These are phyloP conservation scores for Yarrowia sp. DNA, from an alignment of 805 yeast genomes.

Conservation along the genomic window DNA sequence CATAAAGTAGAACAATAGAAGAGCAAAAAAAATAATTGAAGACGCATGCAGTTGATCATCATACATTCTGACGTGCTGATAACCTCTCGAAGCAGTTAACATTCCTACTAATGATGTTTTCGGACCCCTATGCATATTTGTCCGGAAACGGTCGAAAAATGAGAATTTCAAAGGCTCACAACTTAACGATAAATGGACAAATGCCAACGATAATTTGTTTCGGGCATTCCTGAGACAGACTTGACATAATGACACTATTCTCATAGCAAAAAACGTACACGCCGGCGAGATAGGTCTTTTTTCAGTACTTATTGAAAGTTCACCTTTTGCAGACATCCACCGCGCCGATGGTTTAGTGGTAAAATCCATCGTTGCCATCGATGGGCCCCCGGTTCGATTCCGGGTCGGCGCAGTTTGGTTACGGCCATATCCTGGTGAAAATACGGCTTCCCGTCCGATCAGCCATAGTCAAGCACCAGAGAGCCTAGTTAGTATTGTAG, in stretches of 20 bases:
- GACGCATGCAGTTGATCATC: no score
- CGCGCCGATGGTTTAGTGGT: constrained; percentile 31
- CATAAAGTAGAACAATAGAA: no score
- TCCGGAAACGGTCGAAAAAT: no score
- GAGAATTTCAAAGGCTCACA: no score
- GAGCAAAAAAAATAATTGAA: no score
- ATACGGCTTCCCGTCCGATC: constrained; percentile 39
- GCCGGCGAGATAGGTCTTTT: background rate
- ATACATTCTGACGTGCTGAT: no score
- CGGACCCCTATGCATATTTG: no score
- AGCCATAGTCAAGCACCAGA: constrained; percentile 39
- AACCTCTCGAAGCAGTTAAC: no score
- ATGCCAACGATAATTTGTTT: no score
- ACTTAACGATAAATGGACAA: no score
- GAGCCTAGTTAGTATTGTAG: constrained; percentile 39
- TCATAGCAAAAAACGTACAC: background rate
- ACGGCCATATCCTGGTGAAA: constrained; percentile 39
- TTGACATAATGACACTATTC: background rate
- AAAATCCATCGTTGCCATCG: constrained; percentile 34
- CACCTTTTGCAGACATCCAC: background rate
- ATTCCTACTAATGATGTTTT: no score
- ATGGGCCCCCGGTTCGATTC: constrained; percentile 34
- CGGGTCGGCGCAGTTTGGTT: constrained; percentile 36
- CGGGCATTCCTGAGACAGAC: no score
- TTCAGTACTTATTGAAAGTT: background rate